These are phyloP conservation scores for Xylariomycetidae sp. DNA, from an alignment of 2,329 filamentous ascomycete genomes.

Conservation along the genomic window DNA sequence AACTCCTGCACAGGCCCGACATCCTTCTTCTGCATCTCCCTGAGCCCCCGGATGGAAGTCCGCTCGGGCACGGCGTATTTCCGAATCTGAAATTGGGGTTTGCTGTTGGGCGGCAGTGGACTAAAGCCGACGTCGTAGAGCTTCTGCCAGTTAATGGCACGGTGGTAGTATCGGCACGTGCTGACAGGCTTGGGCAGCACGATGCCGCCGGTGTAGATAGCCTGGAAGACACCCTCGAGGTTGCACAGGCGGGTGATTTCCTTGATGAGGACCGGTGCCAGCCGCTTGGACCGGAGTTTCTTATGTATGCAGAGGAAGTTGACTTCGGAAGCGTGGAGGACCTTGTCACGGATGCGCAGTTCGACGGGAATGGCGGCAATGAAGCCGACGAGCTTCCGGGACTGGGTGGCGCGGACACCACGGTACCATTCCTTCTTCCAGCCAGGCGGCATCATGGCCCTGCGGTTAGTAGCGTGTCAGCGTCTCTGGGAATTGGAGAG, in stretches of 20 bases:
- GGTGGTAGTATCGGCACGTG: slow-evolving; percentile 93
- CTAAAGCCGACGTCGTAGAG: slow-evolving; percentile 93
- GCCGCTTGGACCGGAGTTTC: slow-evolving; percentile 87
- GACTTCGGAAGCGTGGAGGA: slow-evolving; percentile 79
- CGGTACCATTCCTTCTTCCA: slow-evolving; percentile 96
- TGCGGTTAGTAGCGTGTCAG: slow-evolving; percentile 28
- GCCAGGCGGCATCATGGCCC: slow-evolving; percentile 89
- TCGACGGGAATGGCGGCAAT: slow-evolving; percentile 89
- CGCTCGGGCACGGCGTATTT: slow-evolving; percentile 77
- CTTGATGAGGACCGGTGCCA: slow-evolving; percentile 92
- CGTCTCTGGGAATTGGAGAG: no score
- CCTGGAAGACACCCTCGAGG: slow-evolving; percentile 80
- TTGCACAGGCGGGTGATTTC: slow-evolving; percentile 94
- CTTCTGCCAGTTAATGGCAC: slow-evolving; percentile 92
- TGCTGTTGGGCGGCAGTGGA: slow-evolving; percentile 75
- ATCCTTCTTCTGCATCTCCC: slow-evolving; percentile 75
- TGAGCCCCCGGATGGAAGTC: slow-evolving; percentile 68
- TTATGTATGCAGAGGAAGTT: slow-evolving; percentile 99
- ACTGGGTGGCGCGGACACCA: slow-evolving; percentile 78
- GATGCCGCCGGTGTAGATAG: slow-evolving; percentile 89
- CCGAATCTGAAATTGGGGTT: slow-evolving; percentile 75
- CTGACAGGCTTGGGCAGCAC: slow-evolving; percentile 87
- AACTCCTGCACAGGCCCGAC: slow-evolving; percentile 68
- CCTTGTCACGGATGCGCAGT: slow-evolving; percentile 70
- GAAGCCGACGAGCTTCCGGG: slow-evolving; percentile 85